phyloP scores from a whole-genome alignment of 441 rosid species.

The Capsella rubella region DNA sequence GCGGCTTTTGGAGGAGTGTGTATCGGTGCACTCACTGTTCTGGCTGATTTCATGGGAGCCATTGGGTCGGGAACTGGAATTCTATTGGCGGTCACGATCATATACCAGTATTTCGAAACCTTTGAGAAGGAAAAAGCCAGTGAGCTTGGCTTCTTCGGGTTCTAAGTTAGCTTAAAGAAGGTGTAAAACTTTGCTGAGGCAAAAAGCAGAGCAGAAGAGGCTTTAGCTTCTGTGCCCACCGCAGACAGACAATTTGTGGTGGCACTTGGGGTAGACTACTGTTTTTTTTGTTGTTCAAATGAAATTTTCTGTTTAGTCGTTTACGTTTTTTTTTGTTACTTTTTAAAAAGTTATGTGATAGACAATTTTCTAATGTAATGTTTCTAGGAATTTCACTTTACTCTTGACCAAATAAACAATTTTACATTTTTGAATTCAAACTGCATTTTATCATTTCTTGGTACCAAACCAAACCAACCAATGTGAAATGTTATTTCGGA shows the following conservation, averaged over 20 bases:
- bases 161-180: conserved; percentile 47
- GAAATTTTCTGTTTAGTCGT: conserved; percentile 28
- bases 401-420: conserved; percentile 39
- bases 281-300: conserved; percentile 30
- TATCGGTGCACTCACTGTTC: conserved; percentile 70
- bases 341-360: conserved; percentile 21
- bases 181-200: conserved; percentile 23
- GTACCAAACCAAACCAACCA: background rate
- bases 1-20: conserved; percentile 81
- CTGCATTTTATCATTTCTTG: background rate
- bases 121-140: conserved; percentile 97
- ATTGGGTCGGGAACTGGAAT: conserved; percentile 76
- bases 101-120: conserved; percentile 93
- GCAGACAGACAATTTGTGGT: conserved; percentile 24
- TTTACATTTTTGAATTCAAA: conserved; percentile 25
- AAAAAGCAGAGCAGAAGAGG: conserved; percentile 48
- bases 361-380: conserved; percentile 36
- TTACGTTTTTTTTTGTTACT: conserved; percentile 29
- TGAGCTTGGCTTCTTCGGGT: conserved; percentile 89
- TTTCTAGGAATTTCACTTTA: conserved; percentile 40
- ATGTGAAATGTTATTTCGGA: background rate
- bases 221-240: conserved; percentile 61
- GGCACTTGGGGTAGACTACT: conserved; percentile 30
- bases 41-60: conserved; percentile 95
- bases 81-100: conserved; percentile 79